Base-by-base conservation (phyloP, 1,284 basidiomycete species). In the Ceratobasidium sp. region DNA sequence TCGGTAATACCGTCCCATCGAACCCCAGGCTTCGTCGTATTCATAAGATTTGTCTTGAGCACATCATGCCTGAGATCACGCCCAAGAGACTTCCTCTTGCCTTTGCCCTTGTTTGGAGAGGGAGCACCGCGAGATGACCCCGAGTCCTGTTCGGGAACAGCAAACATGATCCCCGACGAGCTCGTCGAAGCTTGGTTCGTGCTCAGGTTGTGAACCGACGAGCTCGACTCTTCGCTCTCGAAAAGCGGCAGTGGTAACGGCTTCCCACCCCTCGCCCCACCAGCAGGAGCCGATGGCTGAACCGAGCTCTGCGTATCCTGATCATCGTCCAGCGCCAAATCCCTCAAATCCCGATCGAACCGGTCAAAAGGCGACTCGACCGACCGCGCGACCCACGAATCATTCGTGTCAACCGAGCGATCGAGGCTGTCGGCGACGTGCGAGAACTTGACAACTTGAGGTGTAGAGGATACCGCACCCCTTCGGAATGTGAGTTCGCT, bases 301-400 rank as follows among this genome's bases (percentile, higher is more conserved):
- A 66, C 32, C 23, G 62, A 64, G 30, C 59, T 49, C 28, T 62
- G 57, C 14, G 71, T 63, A 26, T 70, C 72, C 57, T 72, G 66
- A 16, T 75, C 69, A 21, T 85, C 83, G 50, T 85, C 84, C 21
- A 79, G 78, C 1, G 84, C 82, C 57, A 92, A 84, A 26, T 87
- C 86, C 73, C 86, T 86, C 2, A 95, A 82, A 72, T 92, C 87
- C 55, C 88, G 84, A 75, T 91, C 90, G 69, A 94, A 83, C 30
- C 88, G 87, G 52, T 90, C 86, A 61, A 95, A 87, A 8, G 94
- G 93, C 0, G 90, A 91, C 78, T 93, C 91, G 54, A 93, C 79
- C 2, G 91, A 89, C 18, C 64, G 64, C 26, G 85, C 82, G 49
- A 86, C 84, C 91, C 91, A 91, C 49, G 82, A 80, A 21, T 78